Percentiles rank a stretch among this genome's conserved stretches.
Conservation (phyloP, 495 filamentous ascomycete genomes). For the Neurospora sp. region DNA sequence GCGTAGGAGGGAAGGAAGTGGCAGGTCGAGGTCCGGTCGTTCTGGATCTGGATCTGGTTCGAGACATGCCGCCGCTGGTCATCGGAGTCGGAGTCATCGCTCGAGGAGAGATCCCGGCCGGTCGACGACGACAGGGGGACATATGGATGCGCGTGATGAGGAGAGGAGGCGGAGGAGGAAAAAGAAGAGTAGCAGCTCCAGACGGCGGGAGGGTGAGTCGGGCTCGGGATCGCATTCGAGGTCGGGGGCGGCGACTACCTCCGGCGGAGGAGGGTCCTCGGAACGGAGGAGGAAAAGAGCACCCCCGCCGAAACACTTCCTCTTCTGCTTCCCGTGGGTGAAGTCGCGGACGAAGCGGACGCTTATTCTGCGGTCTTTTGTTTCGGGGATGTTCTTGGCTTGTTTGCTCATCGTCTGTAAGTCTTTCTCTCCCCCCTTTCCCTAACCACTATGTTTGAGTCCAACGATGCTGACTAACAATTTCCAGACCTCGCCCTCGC, state of each 20-base stretch:
- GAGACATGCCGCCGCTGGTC: neutral
- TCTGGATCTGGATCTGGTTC: neutral
- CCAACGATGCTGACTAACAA: too few species aligned
- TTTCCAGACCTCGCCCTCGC: slow-evolving; percentile 56
- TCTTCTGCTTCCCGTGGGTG: slow-evolving; percentile 44
- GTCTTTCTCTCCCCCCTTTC: too few species aligned
- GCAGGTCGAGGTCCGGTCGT: neutral
- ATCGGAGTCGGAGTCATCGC: neutral
- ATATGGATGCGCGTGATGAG: neutral
- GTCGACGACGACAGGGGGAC: neutral
- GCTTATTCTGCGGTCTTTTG: slow-evolving; percentile 49
- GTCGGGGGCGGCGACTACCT: neutral
- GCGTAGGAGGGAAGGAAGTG: slow-evolving; percentile 14
- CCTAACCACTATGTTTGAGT: too few species aligned
- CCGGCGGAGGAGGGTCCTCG: neutral
- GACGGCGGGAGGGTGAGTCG: neutral
- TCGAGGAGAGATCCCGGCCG: neutral
- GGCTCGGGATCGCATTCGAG: neutral
- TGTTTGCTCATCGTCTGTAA: slow-evolving; percentile 50
- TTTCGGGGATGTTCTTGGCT: slow-evolving; percentile 44
- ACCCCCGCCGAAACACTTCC: slow-evolving; percentile 29
- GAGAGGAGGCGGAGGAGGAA: slow-evolving; percentile 1
- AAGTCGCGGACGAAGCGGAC: slow-evolving; percentile 41
- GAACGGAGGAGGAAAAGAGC: neutral
- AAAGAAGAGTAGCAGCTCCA: slow-evolving; percentile 1